Conservation (phyloP, 1,139 yeast species). For the Taiozyma sp. region DNA sequence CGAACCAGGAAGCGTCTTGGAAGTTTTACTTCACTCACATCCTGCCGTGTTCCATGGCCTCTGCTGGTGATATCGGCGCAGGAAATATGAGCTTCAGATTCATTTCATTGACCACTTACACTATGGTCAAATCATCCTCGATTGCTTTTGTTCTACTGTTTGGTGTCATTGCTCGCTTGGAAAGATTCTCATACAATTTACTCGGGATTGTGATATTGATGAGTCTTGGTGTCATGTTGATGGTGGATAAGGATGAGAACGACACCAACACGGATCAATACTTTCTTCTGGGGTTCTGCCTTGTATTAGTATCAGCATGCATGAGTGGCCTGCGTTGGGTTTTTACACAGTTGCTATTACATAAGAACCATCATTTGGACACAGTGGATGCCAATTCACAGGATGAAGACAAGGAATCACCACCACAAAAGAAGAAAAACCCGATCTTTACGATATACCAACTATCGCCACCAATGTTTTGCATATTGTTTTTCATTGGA, state of each 20-base stretch:
- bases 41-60: slow-evolving; percentile 81
- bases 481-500: slow-evolving; percentile 57
- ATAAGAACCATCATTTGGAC: slow-evolving; percentile 43
- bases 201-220: slow-evolving; percentile 67
- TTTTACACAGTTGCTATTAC: slow-evolving; percentile 76
- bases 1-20: slow-evolving; percentile 17
- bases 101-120: slow-evolving; percentile 79
- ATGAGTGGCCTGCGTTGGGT: slow-evolving; percentile 95
- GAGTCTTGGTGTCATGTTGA: slow-evolving; percentile 80
- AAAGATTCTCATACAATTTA: slow-evolving; percentile 62
- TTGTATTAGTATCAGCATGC: slow-evolving; percentile 75
- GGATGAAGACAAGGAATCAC: background rate
- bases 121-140: slow-evolving; percentile 88
- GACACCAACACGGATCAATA: slow-evolving; percentile 20
- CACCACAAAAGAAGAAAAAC: slow-evolving; percentile 36
- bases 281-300: slow-evolving; percentile 52
- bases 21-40: slow-evolving; percentile 47
- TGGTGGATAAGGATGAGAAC: slow-evolving; percentile 51
- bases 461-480: slow-evolving; percentile 80
- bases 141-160: slow-evolving; percentile 84
- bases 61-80: slow-evolving; percentile 91
- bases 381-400: background rate
- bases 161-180: slow-evolving; percentile 77
- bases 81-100: slow-evolving; percentile 80
- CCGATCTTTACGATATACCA: slow-evolving; percentile 83